These are phyloP conservation scores for Theileria orientalis DNA, from an alignment of 169 alveolate species.

Conservation along the genomic window DNA sequence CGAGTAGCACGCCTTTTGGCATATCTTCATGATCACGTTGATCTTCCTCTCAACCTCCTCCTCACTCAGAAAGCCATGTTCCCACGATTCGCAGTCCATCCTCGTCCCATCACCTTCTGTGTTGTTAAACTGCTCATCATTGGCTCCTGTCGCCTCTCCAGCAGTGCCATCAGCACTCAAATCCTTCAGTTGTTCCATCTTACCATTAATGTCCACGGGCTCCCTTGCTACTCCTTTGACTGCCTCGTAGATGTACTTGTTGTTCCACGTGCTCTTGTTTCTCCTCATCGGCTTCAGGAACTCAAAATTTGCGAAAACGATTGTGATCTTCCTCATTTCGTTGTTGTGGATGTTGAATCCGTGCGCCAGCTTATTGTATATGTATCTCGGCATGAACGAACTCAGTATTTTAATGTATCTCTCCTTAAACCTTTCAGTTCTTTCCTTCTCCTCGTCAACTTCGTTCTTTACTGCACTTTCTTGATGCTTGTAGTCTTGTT, in stretches of 20 bases:
- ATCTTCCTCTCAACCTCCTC: no score
- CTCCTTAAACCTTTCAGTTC: constrained; percentile 17
- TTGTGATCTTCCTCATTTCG: constrained; percentile 77
- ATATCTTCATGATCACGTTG: constrained; percentile 40
- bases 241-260: no score
- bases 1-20: constrained; percentile 52
- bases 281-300: no score
- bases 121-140: no score
- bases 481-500: neutral
- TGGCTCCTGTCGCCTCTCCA: no score
- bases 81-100: neutral
- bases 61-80: neutral
- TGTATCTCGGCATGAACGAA: constrained; percentile 76
- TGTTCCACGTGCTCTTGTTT: constrained; percentile 68
- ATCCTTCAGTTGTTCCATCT: no score
- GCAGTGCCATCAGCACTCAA: no score
- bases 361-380: constrained; percentile 70
- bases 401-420: constrained; percentile 56
- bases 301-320: constrained; percentile 72
- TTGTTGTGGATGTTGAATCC: constrained; percentile 70
- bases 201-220: no score
- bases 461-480: neutral
- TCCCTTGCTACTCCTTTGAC: no score
- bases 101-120: no score
- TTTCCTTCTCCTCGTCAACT: neutral